These are phyloP conservation scores for Oryza nivara DNA, from an alignment of 176 grass and related monocot species.

Conservation along the genomic window DNA sequence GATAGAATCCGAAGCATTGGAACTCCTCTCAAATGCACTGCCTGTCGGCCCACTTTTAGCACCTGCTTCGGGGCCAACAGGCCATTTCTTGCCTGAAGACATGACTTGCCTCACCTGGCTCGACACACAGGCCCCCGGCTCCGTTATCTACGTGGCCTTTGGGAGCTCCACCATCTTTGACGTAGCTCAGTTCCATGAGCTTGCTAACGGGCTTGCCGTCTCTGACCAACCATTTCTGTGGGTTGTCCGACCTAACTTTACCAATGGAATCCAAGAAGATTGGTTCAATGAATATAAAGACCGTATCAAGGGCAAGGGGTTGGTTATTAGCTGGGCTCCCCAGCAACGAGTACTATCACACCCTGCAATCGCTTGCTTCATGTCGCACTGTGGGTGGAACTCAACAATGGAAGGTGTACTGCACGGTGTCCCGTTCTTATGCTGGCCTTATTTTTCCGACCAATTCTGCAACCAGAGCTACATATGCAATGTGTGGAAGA, in stretches of 20 bases:
- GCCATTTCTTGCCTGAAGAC: slow-evolving; percentile 72
- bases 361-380: slow-evolving; percentile 68
- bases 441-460: slow-evolving; percentile 76
- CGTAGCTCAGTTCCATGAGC: slow-evolving; percentile 49
- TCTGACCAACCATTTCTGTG: slow-evolving; percentile 61
- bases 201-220: slow-evolving; percentile 56
- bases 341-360: slow-evolving; percentile 71
- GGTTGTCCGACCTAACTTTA: slow-evolving; percentile 63
- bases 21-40: slow-evolving; percentile 40
- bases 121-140: slow-evolving; percentile 28
- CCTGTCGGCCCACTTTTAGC: slow-evolving; percentile 51
- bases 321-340: slow-evolving; percentile 61
- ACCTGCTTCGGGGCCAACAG: slow-evolving; percentile 7
- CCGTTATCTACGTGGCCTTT: slow-evolving; percentile 67
- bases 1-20: slow-evolving; percentile 44
- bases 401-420: slow-evolving; percentile 69
- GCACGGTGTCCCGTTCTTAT: slow-evolving; percentile 71
- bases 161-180: slow-evolving; percentile 67
- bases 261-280: slow-evolving; percentile 33
- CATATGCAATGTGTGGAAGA: slow-evolving; percentile 74
- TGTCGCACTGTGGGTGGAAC: slow-evolving; percentile 88
- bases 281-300: slow-evolving; percentile 49
- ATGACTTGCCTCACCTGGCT: slow-evolving; percentile 54
- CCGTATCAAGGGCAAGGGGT: slow-evolving; percentile 42
- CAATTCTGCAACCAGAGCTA: slow-evolving; percentile 79